phyloP scores from a whole-genome alignment of 225 moss, liverwort and hornwort species.

The Physcomitrium patens region DNA sequence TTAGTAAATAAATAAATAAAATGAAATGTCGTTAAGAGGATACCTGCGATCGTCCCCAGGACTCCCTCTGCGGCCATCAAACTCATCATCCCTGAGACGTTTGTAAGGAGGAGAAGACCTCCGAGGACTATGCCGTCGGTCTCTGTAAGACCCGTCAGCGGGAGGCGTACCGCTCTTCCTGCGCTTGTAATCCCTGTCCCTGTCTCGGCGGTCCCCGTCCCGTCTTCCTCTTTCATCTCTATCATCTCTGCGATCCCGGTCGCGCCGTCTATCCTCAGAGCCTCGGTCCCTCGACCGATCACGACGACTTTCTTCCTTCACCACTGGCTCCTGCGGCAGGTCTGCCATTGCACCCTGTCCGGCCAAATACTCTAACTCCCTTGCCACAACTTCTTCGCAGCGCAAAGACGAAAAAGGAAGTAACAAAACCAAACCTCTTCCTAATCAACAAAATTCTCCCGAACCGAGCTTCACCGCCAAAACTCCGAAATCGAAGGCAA shows the following conservation, averaged over 20 bases:
- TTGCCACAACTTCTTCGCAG: background rate
- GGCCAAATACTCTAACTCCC: background rate
- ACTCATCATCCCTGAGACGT: conserved; percentile 89
- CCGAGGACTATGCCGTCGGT: conserved; percentile 82
- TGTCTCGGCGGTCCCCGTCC: conserved; percentile 77
- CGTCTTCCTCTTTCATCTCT: conserved; percentile 65
- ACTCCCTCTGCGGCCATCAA: conserved; percentile 75
- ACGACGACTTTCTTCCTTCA: conserved; percentile 73
- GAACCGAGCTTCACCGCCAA: no score
- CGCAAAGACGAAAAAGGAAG: no score
- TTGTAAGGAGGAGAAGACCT: conserved; percentile 94
- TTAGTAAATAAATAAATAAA: no score
- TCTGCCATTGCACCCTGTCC: conserved; percentile 58
- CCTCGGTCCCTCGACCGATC: conserved; percentile 92
- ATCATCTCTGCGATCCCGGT: conserved; percentile 75
- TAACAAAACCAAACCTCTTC: no score
- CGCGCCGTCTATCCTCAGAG: conserved; percentile 79
- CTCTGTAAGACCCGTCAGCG: conserved; percentile 61
- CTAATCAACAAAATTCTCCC: no score
- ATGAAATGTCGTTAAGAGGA: conserved; percentile 35
- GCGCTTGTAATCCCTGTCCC: conserved; percentile 92
- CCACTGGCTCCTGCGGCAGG: conserved; percentile 57
- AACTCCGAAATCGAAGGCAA: no score
- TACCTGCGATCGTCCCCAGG: conserved; percentile 96
- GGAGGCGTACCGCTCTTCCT: conserved; percentile 96